Percentiles rank a stretch among this genome's conserved stretches.
Conservation (phyloP, 2,329 filamentous ascomycete genomes). For the Ceratocystis diversiconidia region DNA sequence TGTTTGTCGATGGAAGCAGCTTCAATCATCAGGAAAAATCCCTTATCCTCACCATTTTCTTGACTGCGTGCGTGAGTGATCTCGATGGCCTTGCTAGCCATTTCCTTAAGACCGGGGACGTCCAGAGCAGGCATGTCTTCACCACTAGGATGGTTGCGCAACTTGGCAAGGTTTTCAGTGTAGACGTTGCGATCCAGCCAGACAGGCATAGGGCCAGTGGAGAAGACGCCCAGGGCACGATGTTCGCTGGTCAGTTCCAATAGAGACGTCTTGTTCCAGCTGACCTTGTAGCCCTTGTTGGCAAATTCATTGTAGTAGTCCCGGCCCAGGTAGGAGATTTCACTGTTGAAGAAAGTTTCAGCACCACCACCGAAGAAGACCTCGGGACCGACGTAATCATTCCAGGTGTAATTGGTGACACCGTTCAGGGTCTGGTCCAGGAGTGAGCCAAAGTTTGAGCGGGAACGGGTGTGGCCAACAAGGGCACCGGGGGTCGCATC, state of each 20-base stretch:
- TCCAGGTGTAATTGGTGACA: slow-evolving; percentile 69
- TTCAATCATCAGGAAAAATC: slow-evolving; percentile 81
- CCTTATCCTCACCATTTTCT: slow-evolving; percentile 38
- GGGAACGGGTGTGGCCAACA: slow-evolving; percentile 56
- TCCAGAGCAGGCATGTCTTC: slow-evolving; percentile 50
- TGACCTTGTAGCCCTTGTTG: slow-evolving; percentile 56
- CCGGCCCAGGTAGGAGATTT: slow-evolving; percentile 50
- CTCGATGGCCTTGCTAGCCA: slow-evolving; percentile 77
- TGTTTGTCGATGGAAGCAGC: slow-evolving; percentile 79
- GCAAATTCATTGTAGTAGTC: slow-evolving; percentile 70
- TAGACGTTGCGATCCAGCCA: slow-evolving; percentile 82
- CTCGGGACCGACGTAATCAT: slow-evolving; percentile 57
- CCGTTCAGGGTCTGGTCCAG: slow-evolving; percentile 66
- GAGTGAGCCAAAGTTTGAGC: slow-evolving; percentile 54
- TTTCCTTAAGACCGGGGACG: slow-evolving; percentile 72
- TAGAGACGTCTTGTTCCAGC: slow-evolving; percentile 61
- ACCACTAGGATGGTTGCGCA: slow-evolving; percentile 57
- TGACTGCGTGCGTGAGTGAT: slow-evolving; percentile 51
- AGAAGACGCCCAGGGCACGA: slow-evolving; percentile 65
- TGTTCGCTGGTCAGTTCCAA: slow-evolving; percentile 40
- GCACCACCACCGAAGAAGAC: slow-evolving; percentile 73
- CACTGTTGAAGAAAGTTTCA: slow-evolving; percentile 59
- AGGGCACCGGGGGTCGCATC: slow-evolving; percentile 72
- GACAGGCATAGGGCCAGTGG: slow-evolving; percentile 58
- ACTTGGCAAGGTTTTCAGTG: slow-evolving; percentile 49